These are phyloP conservation scores for Trichosanthes cucumerina DNA, from an alignment of 306 rosid genomes.

Conservation along the genomic window DNA sequence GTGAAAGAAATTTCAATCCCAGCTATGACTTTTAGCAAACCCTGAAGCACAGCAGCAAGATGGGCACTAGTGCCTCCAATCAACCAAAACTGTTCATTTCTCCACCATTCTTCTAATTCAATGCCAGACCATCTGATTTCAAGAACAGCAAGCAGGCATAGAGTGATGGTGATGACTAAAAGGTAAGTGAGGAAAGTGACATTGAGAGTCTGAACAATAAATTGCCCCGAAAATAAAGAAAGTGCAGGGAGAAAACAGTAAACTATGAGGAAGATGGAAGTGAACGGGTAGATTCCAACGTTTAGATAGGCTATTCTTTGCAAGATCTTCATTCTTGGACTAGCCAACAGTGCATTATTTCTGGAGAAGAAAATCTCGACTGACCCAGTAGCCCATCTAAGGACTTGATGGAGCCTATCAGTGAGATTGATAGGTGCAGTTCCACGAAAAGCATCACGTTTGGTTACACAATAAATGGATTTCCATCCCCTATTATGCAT, in stretches of 20 bases:
- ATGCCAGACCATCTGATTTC: conserved; percentile 94
- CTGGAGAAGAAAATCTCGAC: conserved; percentile 96
- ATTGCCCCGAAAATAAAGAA: conserved; percentile 89
- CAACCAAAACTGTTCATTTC: conserved; percentile 96
- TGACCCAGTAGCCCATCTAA: conserved; percentile 97
- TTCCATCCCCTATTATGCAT: conserved; percentile 99
- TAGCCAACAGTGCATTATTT: conserved; percentile 79
- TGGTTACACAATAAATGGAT: conserved; percentile 87
- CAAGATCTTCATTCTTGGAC: conserved; percentile 69
- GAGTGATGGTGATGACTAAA: conserved; percentile 52
- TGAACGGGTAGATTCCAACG: conserved; percentile 93
- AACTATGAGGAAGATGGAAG: conserved; percentile 88
- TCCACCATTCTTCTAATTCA: conserved; percentile 97
- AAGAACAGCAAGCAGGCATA: conserved; percentile 76
- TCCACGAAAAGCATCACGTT: conserved; percentile 98
- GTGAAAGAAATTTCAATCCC: conserved; percentile 96
- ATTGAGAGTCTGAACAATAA: conserved; percentile 73
- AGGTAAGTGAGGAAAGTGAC: conserved; percentile 84
- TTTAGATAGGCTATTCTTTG: conserved; percentile 84
- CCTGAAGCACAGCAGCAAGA: conserved; percentile 93
- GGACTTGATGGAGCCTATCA: conserved; percentile 91
- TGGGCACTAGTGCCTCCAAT: conserved; percentile 98
- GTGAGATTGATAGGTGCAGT: conserved; percentile 95
- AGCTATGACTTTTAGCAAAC: conserved; percentile 77
- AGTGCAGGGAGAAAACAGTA: conserved; percentile 97